These are phyloP conservation scores for Dryas octopetala DNA, from an alignment of 306 rosid genomes.

Conservation along the genomic window DNA sequence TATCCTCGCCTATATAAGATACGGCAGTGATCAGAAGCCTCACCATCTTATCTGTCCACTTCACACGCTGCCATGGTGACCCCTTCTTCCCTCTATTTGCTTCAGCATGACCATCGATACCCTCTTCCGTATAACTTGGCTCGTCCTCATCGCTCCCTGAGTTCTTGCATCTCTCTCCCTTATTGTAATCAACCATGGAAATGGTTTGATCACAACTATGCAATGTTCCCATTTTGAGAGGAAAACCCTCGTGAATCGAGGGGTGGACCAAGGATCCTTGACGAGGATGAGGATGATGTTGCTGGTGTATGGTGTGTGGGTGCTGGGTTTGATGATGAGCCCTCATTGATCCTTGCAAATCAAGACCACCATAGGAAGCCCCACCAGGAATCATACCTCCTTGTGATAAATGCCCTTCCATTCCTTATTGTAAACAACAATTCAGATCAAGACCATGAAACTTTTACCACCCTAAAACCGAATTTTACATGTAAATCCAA, in stretches of 20 bases:
- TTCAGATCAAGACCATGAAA: conserved; percentile 34
- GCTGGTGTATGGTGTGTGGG: conserved; percentile 50
- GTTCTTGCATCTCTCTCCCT: conserved; percentile 69
- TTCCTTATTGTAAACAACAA: conserved; percentile 42
- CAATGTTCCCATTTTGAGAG: conserved; percentile 58
- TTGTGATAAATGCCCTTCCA: conserved; percentile 81
- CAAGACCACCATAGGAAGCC: conserved; percentile 64
- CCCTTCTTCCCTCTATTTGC: conserved; percentile 60
- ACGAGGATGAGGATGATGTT: conserved; percentile 49
- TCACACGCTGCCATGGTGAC: conserved; percentile 77
- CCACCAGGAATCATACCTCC: conserved; percentile 73
- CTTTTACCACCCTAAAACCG: conserved; percentile 27
- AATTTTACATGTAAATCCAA: background rate
- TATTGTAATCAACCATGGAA: conserved; percentile 53
- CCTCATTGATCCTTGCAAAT: conserved; percentile 60
- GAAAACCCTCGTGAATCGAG: conserved; percentile 61
- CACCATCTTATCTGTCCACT: conserved; percentile 96
- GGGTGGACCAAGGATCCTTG: conserved; percentile 53
- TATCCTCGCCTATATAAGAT: conserved; percentile 77
- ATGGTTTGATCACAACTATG: conserved; percentile 56
- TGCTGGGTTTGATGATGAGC: conserved; percentile 49
- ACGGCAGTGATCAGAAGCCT: conserved; percentile 83
- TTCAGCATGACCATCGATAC: conserved; percentile 59
- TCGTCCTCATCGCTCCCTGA: conserved; percentile 79
- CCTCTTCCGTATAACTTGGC: conserved; percentile 64